Base-by-base conservation (phyloP, 202 grass and related monocot species). In the Panicum hallii region DNA sequence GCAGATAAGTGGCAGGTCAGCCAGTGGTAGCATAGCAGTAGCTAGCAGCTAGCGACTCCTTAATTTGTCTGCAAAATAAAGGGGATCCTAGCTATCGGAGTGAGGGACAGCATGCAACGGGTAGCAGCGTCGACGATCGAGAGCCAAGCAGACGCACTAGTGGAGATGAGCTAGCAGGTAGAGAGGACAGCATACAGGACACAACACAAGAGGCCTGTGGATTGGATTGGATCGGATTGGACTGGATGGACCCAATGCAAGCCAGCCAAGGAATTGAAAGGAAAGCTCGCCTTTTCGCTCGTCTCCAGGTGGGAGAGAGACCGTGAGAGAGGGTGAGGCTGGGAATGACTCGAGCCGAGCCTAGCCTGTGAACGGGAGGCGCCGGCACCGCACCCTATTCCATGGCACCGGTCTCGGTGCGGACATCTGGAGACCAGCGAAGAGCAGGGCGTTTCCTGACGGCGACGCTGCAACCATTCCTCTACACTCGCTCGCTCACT, bases 391-490 rank as follows among this genome's bases (percentile, higher is more conserved):
- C 19, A 56, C 56, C 56, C n/a, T 23, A 58, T 23, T 23, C n/a
- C 5, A 17, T 19, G 1, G 0, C 49, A 23, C 23, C 56, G 2
- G 5, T 3, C 55, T 38, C 36, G 36, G 36, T 38, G 36, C 36
- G 36, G 36, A 38, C 36, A 3, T 38, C 36, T 38, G 36, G 36
- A 38, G 36, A 38, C 4, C 36, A 38, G 36, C 2, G 2, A 3
- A 38, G 36, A 38, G 36, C 36, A 38, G 36, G 3, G 48, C 48
- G 48, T 77, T 67, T 47, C 49, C 15, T 17, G 82, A 89, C 15
- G 0, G 54, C 53, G 82, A 89, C 63, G 0, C 62, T 46, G 70
- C 77, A 89, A 85, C 82, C 63, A 44, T 81, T 89, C 64, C 55
- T 30, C 14, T 30, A 5, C 75, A 42, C 75, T 67, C 74, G n/a